Percentiles rank a stretch among this genome's conserved stretches.
Conservation (phyloP, 2,329 filamentous ascomycete species). For the Calonectria fujianensis region DNA sequence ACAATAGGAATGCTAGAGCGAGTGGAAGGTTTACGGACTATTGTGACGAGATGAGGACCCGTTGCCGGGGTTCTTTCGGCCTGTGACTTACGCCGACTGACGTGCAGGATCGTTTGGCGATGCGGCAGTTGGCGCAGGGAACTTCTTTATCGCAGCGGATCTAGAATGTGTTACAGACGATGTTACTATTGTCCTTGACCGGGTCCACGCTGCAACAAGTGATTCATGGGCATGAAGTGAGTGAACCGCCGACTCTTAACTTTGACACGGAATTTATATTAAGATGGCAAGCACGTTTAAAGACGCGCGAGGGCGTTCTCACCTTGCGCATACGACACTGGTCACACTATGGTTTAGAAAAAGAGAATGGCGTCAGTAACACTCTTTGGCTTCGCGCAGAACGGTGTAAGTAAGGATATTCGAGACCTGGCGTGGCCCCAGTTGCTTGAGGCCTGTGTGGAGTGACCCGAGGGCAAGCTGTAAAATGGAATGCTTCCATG, state of each 20-base stretch:
- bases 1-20: conserved; percentile 4
- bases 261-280: background rate
- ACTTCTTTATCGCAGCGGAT: conserved; percentile 76
- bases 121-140: conserved; percentile 75
- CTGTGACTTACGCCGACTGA: conserved; percentile 73
- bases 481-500: background rate
- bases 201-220: background rate
- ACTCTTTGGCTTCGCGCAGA: background rate
- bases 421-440: background rate
- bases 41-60: conserved; percentile 76
- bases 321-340: conserved; percentile 67
- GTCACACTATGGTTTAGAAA: conserved; percentile 62
- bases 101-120: conserved; percentile 71
- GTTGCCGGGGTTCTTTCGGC: conserved; percentile 72
- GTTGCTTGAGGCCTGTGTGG: background rate
- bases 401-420: conserved; percentile 27
- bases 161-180: conserved; percentile 57
- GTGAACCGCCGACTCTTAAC: conserved; percentile 22
- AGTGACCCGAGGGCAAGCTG: background rate
- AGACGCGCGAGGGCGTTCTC: conserved; percentile 46
- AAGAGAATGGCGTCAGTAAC: background rate
- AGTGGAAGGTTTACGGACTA: conserved; percentile 67
- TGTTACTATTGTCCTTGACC: conserved; percentile 46
- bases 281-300: background rate
- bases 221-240: conserved; percentile 2